Percentiles rank a stretch among this genome's conserved stretches.
phyloP scores from a whole-genome alignment of 2,329 filamentous ascomycete genomes.

The Cordyceps pruinosa region DNA sequence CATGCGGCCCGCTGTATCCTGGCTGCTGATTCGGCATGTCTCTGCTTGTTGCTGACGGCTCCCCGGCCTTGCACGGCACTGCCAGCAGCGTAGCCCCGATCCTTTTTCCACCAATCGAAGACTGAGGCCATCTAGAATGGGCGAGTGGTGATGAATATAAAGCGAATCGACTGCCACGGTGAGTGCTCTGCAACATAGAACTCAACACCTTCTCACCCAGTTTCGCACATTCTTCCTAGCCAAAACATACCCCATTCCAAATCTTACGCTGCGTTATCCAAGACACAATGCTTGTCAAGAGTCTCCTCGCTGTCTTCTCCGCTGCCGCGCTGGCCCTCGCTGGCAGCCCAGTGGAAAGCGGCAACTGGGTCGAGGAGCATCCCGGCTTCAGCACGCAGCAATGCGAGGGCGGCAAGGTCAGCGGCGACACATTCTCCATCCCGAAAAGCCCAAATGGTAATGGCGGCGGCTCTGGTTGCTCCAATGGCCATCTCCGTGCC shows the following conservation, averaged over 20 bases:
- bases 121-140: background rate
- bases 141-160: background rate
- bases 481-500: constrained; percentile 11
- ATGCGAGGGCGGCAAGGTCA: constrained; percentile 5
- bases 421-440: constrained; percentile 6
- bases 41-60: background rate
- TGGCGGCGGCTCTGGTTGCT: constrained; percentile 2
- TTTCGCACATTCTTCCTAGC: background rate
- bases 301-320: background rate
- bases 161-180: background rate
- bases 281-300: background rate
- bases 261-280: background rate
- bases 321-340: background rate
- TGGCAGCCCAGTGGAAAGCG: constrained; percentile 2
- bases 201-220: background rate
- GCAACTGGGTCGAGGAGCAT: constrained; percentile 5
- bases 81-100: background rate
- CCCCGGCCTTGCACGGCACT: background rate
- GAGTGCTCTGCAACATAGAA: background rate
- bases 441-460: background rate
- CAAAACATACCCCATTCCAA: background rate
- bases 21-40: background rate
- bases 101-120: constrained; percentile 5
- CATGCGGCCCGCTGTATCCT: background rate
- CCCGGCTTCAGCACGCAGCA: constrained; percentile 4